Conservation (phyloP, 306 rosid species). For the Sicyos baderoa region DNA sequence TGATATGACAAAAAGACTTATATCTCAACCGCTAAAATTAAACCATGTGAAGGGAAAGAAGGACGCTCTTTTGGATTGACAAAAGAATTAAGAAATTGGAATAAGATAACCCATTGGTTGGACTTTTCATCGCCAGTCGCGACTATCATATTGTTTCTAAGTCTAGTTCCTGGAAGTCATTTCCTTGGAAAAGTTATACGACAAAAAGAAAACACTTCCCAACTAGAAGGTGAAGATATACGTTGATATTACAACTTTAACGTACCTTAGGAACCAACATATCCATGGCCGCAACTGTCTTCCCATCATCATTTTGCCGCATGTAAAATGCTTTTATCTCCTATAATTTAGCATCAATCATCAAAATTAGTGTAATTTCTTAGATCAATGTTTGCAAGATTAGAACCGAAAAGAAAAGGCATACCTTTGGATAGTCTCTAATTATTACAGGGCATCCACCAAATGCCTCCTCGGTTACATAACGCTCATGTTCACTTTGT, state of each 20-base stretch:
- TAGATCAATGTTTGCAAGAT: neutral
- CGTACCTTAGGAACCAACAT: slow-evolving; percentile 87
- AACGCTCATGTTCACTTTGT: slow-evolving; percentile 96
- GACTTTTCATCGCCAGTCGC: neutral
- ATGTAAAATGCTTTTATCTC: slow-evolving; percentile 94
- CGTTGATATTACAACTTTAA: slow-evolving; percentile 5
- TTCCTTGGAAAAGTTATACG: neutral
- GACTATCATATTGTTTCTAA: neutral
- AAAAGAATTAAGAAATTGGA: neutral
- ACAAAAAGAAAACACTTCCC: neutral
- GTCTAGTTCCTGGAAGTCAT: neutral
- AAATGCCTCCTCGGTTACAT: slow-evolving; percentile 81
- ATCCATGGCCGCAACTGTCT: slow-evolving; percentile 97
- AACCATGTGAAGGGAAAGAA: neutral
- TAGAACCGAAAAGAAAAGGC: slow-evolving; percentile 18
- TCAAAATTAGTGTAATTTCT: slow-evolving; percentile 10
- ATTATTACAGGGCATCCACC: slow-evolving; percentile 82
- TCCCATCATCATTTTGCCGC: slow-evolving; percentile 92
- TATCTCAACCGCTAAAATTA: slow-evolving; percentile 4
- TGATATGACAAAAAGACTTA: neutral
- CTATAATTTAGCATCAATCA: slow-evolving; percentile 40
- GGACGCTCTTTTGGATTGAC: neutral
- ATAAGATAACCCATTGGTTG: neutral
- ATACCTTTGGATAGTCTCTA: slow-evolving; percentile 93
- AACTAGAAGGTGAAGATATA: neutral